Conservation (phyloP, 306 rosid species). For the Ormosia emarginata region DNA sequence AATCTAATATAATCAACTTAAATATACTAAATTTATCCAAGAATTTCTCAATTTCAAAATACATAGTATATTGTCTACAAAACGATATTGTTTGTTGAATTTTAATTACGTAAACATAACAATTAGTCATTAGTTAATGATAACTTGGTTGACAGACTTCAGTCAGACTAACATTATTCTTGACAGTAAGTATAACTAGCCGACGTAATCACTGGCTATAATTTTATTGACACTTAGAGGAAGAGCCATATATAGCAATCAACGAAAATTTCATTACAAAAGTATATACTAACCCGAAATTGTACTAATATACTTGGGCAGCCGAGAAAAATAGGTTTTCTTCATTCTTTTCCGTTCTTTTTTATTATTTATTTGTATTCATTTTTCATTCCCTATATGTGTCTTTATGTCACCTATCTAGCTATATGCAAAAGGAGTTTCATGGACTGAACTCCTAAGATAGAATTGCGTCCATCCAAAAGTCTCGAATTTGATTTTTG, state of each 20-base stretch:
- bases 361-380: neutral
- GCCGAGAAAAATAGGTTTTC: neutral
- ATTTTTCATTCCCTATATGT: neutral
- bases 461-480: too few species aligned
- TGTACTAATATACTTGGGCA: neutral
- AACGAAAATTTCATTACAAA: neutral
- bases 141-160: neutral
- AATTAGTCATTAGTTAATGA: neutral
- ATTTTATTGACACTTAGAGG: neutral
- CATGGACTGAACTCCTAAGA: too few species aligned
- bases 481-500: too few species aligned
- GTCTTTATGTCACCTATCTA: neutral
- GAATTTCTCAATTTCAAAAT: too few species aligned
- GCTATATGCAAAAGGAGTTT: neutral
- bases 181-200: neutral
- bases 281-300: neutral
- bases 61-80: neutral
- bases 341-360: neutral
- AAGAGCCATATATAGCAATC: neutral
- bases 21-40: too few species aligned
- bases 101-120: constrained; percentile 9
- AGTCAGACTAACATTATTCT: neutral
- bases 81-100: neutral
- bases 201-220: neutral
- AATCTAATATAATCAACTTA: too few species aligned